A percentile compares a stretch with the other conserved stretches of the same genome.
Evolutionary conservation across 148 eudicot genomes (phyloP).

Genomic region (Gaultheria prostrata): DNA sequence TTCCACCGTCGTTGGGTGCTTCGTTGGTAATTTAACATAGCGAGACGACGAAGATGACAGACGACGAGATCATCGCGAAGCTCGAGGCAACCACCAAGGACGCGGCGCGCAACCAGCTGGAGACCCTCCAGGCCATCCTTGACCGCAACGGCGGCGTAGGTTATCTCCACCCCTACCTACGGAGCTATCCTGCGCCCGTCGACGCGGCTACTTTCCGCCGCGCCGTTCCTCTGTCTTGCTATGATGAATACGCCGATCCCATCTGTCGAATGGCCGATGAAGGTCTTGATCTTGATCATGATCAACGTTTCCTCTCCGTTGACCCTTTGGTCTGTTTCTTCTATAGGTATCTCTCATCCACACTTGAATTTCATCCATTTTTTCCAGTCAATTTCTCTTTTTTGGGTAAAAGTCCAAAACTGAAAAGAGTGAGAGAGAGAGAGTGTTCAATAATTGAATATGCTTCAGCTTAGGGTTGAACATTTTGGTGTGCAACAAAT

Average conservation of each 20-base stretch:
- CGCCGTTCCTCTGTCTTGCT: conserved; percentile 33
- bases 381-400: background rate
- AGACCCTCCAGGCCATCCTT: conserved; percentile 31
- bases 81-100: conserved; percentile 31
- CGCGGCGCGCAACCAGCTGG: conserved; percentile 34
- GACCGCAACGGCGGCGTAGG: conserved; percentile 29
- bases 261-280: conserved; percentile 32
- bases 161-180: conserved; percentile 31
- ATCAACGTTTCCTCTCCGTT: conserved; percentile 14
- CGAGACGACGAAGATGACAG: conserved; percentile 15
- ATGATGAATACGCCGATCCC: conserved; percentile 36
- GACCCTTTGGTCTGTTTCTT: conserved; percentile 35
- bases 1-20: background rate
- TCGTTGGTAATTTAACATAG: background rate
- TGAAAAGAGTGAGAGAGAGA: no score
- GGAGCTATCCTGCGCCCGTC: conserved; percentile 15
- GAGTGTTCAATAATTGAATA: no score
- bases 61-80: conserved; percentile 31
- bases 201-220: conserved; percentile 33
- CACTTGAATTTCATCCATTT: background rate
- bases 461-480: no score
- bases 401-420: no score
- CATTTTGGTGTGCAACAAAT: no score
- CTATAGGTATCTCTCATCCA: conserved; percentile 24
- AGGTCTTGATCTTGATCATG: conserved; percentile 1